phyloP scores from a whole-genome alignment of 176 grass and related monocot species.

The Oropetium thomaeum region DNA sequence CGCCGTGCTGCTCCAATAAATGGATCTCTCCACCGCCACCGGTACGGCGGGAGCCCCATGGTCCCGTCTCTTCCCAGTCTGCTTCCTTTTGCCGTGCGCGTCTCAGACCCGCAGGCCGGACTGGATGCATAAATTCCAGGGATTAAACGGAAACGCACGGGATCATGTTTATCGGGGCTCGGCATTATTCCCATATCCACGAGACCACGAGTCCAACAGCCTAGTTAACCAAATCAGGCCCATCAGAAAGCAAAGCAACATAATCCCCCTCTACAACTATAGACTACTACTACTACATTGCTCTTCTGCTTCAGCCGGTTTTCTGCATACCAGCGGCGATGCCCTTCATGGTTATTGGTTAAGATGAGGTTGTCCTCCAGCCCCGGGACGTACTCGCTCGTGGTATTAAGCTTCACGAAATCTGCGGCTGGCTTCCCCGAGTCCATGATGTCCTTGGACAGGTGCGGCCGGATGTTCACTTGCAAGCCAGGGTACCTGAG shows the following conservation, averaged over 20 bases:
- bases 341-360: conserved; percentile 99
- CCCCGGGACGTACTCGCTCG: conserved; percentile 82
- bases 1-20: conserved; percentile 25
- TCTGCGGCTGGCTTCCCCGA: conserved; percentile 55
- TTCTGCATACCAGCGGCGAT: conserved; percentile 97
- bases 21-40: conserved; percentile 8
- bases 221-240: neutral
- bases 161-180: neutral
- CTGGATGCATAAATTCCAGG: conserved; percentile 30
- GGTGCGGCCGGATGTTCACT: conserved; percentile 49
- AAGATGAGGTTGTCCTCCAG: conserved; percentile 94
- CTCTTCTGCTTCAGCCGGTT: conserved; percentile 59
- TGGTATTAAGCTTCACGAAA: conserved; percentile 78
- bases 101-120: neutral
- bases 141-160: neutral
- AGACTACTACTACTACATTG: neutral
- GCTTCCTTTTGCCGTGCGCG: conserved; percentile 21
- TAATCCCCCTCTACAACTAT: neutral
- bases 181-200: neutral
- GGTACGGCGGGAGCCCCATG: neutral
- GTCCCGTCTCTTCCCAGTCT: conserved; percentile 6
- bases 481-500: conserved; percentile 83
- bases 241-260: neutral
- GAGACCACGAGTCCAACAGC: neutral
- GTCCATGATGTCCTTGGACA: conserved; percentile 72